Evolutionary conservation across 1,139 yeast genomes (phyloP), one percentile per base, ranked within the genome.

Genomic region (Geotrichum europaeum): DNA sequence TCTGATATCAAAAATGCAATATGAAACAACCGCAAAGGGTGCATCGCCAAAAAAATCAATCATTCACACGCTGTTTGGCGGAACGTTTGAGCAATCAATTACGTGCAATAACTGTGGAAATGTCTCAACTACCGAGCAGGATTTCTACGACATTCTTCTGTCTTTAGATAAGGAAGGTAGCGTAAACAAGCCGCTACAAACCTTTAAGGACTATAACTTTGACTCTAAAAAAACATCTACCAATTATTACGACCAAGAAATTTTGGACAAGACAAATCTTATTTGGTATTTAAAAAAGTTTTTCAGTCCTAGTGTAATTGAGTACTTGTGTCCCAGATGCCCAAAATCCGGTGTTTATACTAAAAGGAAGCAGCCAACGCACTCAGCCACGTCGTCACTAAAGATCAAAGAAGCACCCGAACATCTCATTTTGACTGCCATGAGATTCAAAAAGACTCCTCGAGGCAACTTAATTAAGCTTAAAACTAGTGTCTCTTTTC

Each of bases 41-140:
- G 80, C 78, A 56, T 90, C 91, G 70, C 78, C 90, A 70, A 88
- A 89, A 68, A 80, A 86, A 65, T 87, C 96, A 57, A 85, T 91
- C 34, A 78, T 94, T 25, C 91, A 92, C 73, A 96, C 91, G 70
- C 88, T 94, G 18, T 94, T 94, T 75, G 98, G 98, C 32, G 99
- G 98, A 2, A 76, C 89, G 57, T 76, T 92, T 62, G 84, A 86
- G 67, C 99, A 94, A 75, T 80, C 83, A 52, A 95, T 94, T 47
- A 84, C 89, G 0, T 94, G 99, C 76, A 81, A 81, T 64, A 81
- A 78, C 58, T 94, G 99, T 76, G 83, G 85, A 18, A 84, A 87
- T 67, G 83, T 87, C 24, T 87, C 96, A 15, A 84, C 84, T 56
- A 94, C 98, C 12, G 85, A 86, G 66, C 98, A 94, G 75, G 97